Percentiles rank a stretch among this genome's conserved stretches.
phyloP scores from a whole-genome alignment of 2,329 filamentous ascomycete species.

The Nakataea oryzae region DNA sequence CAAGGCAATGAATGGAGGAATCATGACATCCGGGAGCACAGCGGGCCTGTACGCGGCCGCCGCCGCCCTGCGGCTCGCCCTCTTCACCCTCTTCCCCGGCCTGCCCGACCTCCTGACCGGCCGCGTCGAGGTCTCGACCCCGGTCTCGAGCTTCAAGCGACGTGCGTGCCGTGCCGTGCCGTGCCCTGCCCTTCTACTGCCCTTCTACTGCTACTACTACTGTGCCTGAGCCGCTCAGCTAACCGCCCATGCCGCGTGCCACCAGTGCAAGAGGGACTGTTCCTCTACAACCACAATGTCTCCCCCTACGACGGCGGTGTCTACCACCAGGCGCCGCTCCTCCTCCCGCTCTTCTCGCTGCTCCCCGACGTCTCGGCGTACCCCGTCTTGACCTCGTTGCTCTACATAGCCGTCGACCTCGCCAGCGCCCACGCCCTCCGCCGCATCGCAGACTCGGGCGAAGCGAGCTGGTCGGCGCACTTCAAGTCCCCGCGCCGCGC shows the following conservation, averaged over 20 bases:
- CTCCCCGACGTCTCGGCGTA: slow-evolving; percentile 59
- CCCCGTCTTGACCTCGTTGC: slow-evolving; percentile 64
- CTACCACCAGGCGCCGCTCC: slow-evolving; percentile 71
- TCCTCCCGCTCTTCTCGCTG: slow-evolving; percentile 84
- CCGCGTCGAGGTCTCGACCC: slow-evolving; percentile 92
- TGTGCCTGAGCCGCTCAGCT: background rate
- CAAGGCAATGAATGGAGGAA: slow-evolving; percentile 11
- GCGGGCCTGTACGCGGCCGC: slow-evolving; percentile 64
- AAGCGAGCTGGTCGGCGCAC: slow-evolving; percentile 60
- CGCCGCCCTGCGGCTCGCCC: slow-evolving; percentile 64
- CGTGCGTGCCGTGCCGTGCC: slow-evolving; percentile 39
- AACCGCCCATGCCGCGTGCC: background rate
- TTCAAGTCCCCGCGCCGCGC: slow-evolving; percentile 72
- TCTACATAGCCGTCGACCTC: slow-evolving; percentile 76
- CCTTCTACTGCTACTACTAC: slow-evolving; percentile 1
- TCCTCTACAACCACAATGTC: slow-evolving; percentile 91
- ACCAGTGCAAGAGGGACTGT: slow-evolving; percentile 88
- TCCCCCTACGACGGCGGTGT: slow-evolving; percentile 94
- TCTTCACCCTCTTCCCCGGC: slow-evolving; percentile 72
- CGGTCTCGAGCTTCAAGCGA: slow-evolving; percentile 96
- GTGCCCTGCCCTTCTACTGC: background rate
- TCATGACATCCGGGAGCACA: slow-evolving; percentile 29
- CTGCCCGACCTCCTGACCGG: slow-evolving; percentile 78
- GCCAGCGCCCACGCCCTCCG: slow-evolving; percentile 71
- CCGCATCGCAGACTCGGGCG: slow-evolving; percentile 70